These are phyloP conservation scores for Neurospora sp. DNA, from an alignment of 495 filamentous ascomycete species.

Conservation along the genomic window DNA sequence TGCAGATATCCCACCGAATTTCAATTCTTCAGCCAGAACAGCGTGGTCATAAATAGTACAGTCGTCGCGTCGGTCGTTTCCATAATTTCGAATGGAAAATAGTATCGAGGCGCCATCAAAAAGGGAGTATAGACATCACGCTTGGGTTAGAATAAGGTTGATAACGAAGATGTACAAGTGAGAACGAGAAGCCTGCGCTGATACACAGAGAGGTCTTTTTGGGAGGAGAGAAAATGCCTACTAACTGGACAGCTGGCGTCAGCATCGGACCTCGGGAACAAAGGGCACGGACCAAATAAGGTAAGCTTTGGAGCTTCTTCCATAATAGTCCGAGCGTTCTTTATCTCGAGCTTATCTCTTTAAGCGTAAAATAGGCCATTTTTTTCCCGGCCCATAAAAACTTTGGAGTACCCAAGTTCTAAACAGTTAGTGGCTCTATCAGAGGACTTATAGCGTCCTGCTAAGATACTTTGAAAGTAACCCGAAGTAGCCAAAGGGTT, in stretches of 20 bases:
- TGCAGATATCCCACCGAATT: no score
- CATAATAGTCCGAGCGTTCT: background rate
- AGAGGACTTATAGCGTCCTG: background rate
- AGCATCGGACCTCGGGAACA: background rate
- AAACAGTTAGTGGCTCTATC: background rate
- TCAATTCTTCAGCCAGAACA: no score
- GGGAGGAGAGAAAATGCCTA: no score
- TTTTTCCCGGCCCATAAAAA: background rate
- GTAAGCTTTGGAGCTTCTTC: background rate
- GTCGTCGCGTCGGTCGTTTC: no score
- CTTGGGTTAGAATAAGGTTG: no score
- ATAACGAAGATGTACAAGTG: no score
- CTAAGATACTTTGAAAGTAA: background rate
- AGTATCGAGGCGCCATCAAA: no score
- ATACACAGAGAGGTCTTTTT: no score
- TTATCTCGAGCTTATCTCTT: background rate
- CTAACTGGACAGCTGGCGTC: background rate
- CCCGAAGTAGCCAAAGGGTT: background rate
- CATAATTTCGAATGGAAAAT: no score
- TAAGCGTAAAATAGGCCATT: background rate
- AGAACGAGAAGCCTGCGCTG: no score
- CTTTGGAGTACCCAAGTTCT: background rate
- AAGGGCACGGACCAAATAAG: background rate
- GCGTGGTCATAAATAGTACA: no score
- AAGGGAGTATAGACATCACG: no score